phyloP scores from a whole-genome alignment of 345 rosid genomes.

The Brassica carinata region DNA sequence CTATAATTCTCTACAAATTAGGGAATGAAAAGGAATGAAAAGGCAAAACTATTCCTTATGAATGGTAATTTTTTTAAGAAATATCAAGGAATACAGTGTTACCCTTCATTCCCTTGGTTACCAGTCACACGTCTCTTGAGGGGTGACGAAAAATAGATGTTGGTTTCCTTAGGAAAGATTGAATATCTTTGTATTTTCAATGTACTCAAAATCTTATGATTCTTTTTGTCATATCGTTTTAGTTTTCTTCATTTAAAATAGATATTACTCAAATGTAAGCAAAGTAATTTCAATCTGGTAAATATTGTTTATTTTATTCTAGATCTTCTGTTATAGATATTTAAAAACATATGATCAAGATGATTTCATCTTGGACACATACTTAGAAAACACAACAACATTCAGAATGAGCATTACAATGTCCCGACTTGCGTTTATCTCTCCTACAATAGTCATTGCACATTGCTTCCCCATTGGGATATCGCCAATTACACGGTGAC shows the following conservation, averaged over 20 bases:
- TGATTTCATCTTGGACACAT: background rate
- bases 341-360: background rate
- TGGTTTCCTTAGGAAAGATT: background rate
- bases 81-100: no score
- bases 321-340: background rate
- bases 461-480: background rate
- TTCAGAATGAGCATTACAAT: background rate
- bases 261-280: background rate
- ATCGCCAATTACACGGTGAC: background rate
- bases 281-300: background rate
- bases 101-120: no score
- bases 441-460: background rate
- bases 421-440: background rate
- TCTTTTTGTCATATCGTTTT: background rate
- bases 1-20: no score
- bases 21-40: no score
- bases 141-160: no score
- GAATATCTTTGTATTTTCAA: background rate
- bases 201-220: background rate
- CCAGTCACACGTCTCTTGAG: no score
- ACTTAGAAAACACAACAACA: background rate
- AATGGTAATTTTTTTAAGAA: no score
- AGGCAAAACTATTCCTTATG: no score
- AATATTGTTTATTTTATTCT: background rate
- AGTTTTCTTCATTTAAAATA: background rate